Percentiles rank a stretch among this genome's conserved stretches.
These are phyloP conservation scores for Syncephalastrum contaminatum DNA, from an alignment of 371 early-diverging fungal genomes.

Conservation along the genomic window DNA sequence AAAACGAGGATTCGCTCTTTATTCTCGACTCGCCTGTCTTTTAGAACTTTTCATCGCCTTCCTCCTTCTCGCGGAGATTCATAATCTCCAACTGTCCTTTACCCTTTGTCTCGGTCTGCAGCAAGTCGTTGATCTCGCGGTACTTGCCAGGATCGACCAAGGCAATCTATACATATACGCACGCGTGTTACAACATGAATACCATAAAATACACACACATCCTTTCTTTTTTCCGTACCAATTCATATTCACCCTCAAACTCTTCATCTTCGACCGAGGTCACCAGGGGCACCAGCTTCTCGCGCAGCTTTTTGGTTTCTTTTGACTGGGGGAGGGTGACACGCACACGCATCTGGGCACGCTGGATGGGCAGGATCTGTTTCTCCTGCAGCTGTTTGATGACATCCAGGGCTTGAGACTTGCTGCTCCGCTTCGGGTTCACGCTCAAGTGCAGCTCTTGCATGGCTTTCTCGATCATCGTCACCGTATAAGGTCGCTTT, in stretches of 20 bases:
- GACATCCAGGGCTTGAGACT: slow-evolving; percentile 88
- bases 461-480: slow-evolving; percentile 98
- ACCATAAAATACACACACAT: not conserved
- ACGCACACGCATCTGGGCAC: slow-evolving; percentile 92
- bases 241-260: slow-evolving; percentile 76
- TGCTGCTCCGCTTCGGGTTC: slow-evolving; percentile 83
- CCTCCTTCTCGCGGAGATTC: slow-evolving; percentile 77
- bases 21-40: slow-evolving; percentile 67
- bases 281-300: slow-evolving; percentile 71
- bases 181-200: slow-evolving; percentile 2
- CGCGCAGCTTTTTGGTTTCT: slow-evolving; percentile 85
- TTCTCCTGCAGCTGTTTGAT: slow-evolving; percentile 90
- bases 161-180: slow-evolving; percentile 55
- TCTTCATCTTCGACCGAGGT: slow-evolving; percentile 88
- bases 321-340: slow-evolving; percentile 72
- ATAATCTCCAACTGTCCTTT: slow-evolving; percentile 86
- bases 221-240: slow-evolving; percentile 47
- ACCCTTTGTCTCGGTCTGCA: slow-evolving; percentile 83
- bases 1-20: slow-evolving; percentile 69
- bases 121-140: slow-evolving; percentile 74
- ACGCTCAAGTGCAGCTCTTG: slow-evolving; percentile 88
- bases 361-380: slow-evolving; percentile 83
- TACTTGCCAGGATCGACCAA: slow-evolving; percentile 95
- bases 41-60: slow-evolving; percentile 76
- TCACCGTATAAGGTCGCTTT: slow-evolving; percentile 92